These are phyloP conservation scores for Venturia asperata DNA, from an alignment of 2,329 filamentous ascomycete genomes.

Conservation along the genomic window DNA sequence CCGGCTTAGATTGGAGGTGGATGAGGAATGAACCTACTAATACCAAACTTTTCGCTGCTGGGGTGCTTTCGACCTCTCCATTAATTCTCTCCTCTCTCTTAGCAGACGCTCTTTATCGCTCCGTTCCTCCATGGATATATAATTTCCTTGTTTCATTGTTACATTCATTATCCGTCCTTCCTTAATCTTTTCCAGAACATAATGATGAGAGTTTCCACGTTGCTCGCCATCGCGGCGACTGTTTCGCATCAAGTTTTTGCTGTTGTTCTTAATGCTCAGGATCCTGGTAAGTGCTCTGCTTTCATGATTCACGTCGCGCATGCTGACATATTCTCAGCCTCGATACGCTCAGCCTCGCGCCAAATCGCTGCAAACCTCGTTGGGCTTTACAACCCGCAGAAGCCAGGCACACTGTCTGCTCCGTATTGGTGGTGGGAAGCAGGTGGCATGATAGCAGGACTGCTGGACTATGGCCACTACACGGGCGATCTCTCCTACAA, in stretches of 20 bases:
- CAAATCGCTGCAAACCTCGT: conserved; percentile 9
- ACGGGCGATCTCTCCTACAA: conserved; percentile 38
- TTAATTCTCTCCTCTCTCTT: conserved; percentile 1
- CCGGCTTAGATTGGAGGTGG: not conserved
- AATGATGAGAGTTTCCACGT: conserved; percentile 11
- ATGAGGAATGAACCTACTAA: conserved; percentile 7
- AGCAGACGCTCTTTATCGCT: not conserved
- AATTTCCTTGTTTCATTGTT: not conserved
- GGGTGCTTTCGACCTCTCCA: conserved; percentile 4
- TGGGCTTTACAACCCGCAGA: conserved; percentile 15
- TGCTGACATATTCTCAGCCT: not conserved
- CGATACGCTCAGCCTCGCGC: conserved; percentile 13
- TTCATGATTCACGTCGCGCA: not conserved
- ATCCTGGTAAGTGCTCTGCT: conserved; percentile 5
- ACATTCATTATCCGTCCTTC: not conserved
- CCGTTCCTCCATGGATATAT: not conserved
- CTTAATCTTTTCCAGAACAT: not conserved
- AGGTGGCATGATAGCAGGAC: conserved; percentile 34
- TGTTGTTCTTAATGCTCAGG: conserved; percentile 11
- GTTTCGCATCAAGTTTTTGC: conserved; percentile 5
- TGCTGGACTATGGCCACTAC: conserved; percentile 39
- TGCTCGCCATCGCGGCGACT: conserved; percentile 8
- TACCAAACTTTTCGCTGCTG: not conserved
- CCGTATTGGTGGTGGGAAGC: conserved; percentile 41
- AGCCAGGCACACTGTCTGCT: conserved; percentile 26